These are phyloP conservation scores for Garcia nutans DNA, from an alignment of 345 rosid species.

Conservation along the genomic window DNA sequence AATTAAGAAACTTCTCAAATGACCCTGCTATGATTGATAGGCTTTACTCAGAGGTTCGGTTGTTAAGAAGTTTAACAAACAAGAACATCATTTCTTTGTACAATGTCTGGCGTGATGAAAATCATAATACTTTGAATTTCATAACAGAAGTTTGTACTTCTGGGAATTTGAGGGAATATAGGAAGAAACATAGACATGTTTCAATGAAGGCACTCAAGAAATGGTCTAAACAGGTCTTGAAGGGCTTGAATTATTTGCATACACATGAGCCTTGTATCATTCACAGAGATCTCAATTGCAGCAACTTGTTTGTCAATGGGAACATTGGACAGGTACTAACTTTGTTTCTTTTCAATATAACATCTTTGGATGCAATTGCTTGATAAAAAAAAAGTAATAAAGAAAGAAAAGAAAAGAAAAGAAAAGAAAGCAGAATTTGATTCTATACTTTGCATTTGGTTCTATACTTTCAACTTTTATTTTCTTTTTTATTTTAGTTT, in stretches of 20 bases:
- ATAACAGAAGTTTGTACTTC: constrained; percentile 92
- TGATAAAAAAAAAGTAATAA: too few relatives aligned
- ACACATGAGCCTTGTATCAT: constrained; percentile 80
- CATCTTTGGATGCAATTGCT: too few relatives aligned
- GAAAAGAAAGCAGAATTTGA: constrained; percentile 3
- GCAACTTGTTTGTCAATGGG: constrained; percentile 85
- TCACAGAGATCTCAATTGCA: constrained; percentile 88
- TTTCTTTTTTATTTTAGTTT: too few relatives aligned
- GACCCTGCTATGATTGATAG: constrained; percentile 67
- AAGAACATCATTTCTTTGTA: constrained; percentile 60
- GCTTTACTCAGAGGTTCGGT: constrained; percentile 67
- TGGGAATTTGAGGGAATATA: constrained; percentile 74
- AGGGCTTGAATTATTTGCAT: constrained; percentile 74
- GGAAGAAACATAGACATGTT: constrained; percentile 79
- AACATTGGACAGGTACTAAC: constrained; percentile 68
- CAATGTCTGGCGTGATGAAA: constrained; percentile 62
- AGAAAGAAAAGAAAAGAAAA: too few relatives aligned
- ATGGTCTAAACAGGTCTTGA: constrained; percentile 84
- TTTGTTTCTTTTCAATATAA: not conserved
- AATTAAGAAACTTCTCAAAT: constrained; percentile 48
- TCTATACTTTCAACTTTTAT: not conserved
- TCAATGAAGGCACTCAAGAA: constrained; percentile 81
- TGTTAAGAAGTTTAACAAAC: constrained; percentile 48
- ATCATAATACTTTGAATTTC: constrained; percentile 57
- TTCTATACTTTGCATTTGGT: constrained; percentile 13